Base-by-base conservation (phyloP, 129 eudicot species). In the Arctium lappa region DNA sequence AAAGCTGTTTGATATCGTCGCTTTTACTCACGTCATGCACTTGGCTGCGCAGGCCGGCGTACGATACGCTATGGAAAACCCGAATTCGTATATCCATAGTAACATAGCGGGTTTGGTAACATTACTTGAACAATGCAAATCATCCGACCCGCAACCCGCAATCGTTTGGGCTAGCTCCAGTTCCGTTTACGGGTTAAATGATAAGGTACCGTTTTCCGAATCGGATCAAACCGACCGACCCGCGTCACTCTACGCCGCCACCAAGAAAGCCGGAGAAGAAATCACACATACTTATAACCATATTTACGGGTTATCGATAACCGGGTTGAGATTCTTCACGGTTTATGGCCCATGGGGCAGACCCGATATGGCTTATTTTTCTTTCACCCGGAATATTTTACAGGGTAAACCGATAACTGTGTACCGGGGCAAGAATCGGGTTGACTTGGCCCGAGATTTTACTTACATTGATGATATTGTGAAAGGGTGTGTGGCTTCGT, bases 1-100 rank as follows among this genome's bases (percentile, higher is more conserved):
- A 7, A 86, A 83, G 30, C 75, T 86, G 38, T 86, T 86, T 16
- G 87, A 86, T 0, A 38, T 62, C 0, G 85, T 75, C 10, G 29
- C 78, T 1, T 86, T 83, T 27, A 83, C 89, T 1, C 87, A 86
- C 82, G 87, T 86, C 40, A 86, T 86, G 89, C 89, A 86, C 71
- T 79, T 86, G 75, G 89, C 89, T 16, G 89, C 89, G 32, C 89
- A 86, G 76, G 89, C 89, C 1, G 89, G 89, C 29, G 89, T 86
- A 32, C 78, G 89, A 18, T 86, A 86, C 82, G 89, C 89, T 0
- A 83, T 86, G 87, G 82, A 86, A 27, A 86, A 86, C 8, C 89
- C 89, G n/a, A 74, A 75, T 4, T 83, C 87, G 5, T 86, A 86
- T 32, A 79, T 86, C 6, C 89, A 86, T 32, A 86, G 89, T 68